Conservation (phyloP, 78 protist genomes). For the Guillardia theta region DNA sequence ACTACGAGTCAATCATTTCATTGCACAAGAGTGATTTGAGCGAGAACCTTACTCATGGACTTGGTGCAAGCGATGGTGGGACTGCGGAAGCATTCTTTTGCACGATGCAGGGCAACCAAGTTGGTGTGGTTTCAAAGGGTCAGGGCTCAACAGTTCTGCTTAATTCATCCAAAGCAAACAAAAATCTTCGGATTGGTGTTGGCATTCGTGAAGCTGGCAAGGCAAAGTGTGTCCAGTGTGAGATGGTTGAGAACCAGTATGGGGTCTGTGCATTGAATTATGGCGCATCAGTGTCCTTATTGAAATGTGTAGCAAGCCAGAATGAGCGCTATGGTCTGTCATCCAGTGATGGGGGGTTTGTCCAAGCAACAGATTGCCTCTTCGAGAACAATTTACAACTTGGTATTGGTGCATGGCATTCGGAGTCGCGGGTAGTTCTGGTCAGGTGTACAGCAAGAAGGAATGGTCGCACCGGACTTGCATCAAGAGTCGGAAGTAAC, state of each 20-base stretch:
- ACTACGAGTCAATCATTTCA: neutral
- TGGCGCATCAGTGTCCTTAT: neutral
- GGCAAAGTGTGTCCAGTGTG: neutral
- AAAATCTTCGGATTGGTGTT: neutral
- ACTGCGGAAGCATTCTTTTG: neutral
- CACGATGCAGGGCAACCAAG: neutral
- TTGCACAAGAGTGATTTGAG: neutral
- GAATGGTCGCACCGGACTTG: neutral
- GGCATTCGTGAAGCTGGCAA: neutral
- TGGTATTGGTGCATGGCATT: neutral
- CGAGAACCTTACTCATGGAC: neutral
- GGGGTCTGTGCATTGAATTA: neutral
- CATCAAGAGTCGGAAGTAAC: neutral
- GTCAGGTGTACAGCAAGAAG: neutral
- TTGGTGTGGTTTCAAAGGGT: neutral
- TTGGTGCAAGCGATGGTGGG: neutral
- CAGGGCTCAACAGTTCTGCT: neutral
- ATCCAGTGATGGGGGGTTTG: neutral
- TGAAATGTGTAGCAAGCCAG: neutral
- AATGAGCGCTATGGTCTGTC: neutral
- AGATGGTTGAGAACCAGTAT: neutral
- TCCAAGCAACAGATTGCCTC: neutral
- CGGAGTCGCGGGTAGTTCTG: neutral
- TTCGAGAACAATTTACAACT: neutral
- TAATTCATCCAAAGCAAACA: neutral